Evolutionary conservation across 2,329 filamentous ascomycete genomes (phyloP), one percentile per base, ranked within the genome.

Genomic region (Blastomyces emzantsi): DNA sequence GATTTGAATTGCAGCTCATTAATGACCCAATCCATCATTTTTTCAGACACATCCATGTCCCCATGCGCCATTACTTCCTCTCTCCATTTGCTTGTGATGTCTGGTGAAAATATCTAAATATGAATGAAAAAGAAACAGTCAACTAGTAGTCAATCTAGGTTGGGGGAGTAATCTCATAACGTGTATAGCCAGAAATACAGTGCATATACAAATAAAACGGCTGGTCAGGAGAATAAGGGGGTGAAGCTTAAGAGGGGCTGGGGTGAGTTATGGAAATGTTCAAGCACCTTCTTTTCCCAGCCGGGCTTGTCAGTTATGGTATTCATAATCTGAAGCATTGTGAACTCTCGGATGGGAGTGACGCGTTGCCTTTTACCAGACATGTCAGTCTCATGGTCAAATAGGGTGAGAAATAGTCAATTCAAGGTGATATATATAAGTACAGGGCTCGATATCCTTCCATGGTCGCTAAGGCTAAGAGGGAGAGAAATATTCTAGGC

Each of bases 1-100:
- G 81, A 79, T 66, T 85, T 84, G 68, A 77, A 77, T 2, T 75
- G 76, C 0, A 85, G 74, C 64, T 85, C 82, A 25, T 73, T 64
- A 30, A 84, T 72, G 65, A 77, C 72, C 65, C 71, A 75, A 33
- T 77, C 70, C 45, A 75, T 67, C 75, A 79, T 75, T 11, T 68
- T 69, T 2, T 72, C 62, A 0, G 75, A 71, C 1, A 78, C 68
- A 43, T 73, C 69, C 36, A 67, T 58, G 13, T 64, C 66, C 54
- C 68, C 67, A 47, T 63, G 33, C 1, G 19, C 61, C 39, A 65
- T 39, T 19, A 68, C 65, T 55, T 78, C 75, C 0, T 67, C 47
- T 7, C 69, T 67, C 77, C 77, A 79, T 64, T 74, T 74, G 0
- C 64, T 52, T 0, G 69, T 68, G 54, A 76, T 74, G 0, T 68